phyloP scores from a whole-genome alignment of 768 basidiomycete genomes.

The Asterophora parasitica region DNA sequence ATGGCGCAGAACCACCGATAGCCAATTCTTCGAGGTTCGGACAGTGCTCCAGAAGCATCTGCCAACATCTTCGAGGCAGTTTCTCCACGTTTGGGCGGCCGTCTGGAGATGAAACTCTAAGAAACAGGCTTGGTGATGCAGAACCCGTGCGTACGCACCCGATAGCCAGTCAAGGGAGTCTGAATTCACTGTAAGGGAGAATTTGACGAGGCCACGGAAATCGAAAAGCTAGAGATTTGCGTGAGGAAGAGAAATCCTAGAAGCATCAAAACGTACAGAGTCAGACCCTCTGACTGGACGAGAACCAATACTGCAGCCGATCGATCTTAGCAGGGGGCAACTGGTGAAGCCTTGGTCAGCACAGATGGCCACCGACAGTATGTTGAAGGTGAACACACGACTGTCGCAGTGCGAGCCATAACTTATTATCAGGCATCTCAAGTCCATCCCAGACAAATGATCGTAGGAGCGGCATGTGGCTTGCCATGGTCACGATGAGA shows the following conservation, averaged over 20 bases:
- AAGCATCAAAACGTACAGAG: conserved; percentile 23
- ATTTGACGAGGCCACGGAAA: conserved; percentile 29
- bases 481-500: conserved; percentile 24
- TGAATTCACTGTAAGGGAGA: conserved; percentile 31
- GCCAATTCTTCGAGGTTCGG: conserved; percentile 34
- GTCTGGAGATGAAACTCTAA: conserved; percentile 16
- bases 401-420: conserved; percentile 31
- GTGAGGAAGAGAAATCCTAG: conserved; percentile 6
- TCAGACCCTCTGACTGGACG: conserved; percentile 27
- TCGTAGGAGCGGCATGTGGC: conserved; percentile 20
- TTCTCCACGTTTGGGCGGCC: conserved; percentile 30
- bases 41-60: conserved; percentile 35
- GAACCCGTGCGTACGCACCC: conserved; percentile 19
- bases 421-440: conserved; percentile 29
- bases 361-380: neutral
- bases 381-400: conserved; percentile 13
- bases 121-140: neutral
- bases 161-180: conserved; percentile 31
- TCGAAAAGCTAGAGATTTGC: conserved; percentile 26
- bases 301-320: conserved; percentile 31
- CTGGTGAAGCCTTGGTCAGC: conserved; percentile 17
- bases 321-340: conserved; percentile 29
- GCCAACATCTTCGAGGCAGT: conserved; percentile 34
- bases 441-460: conserved; percentile 34
- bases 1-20: conserved; percentile 31